A percentile compares a stretch with the other conserved stretches of the same genome.
Evolutionary conservation across 2,329 filamentous ascomycete genomes (phyloP).

Genomic region (Aspergillus chevalieri): DNA sequence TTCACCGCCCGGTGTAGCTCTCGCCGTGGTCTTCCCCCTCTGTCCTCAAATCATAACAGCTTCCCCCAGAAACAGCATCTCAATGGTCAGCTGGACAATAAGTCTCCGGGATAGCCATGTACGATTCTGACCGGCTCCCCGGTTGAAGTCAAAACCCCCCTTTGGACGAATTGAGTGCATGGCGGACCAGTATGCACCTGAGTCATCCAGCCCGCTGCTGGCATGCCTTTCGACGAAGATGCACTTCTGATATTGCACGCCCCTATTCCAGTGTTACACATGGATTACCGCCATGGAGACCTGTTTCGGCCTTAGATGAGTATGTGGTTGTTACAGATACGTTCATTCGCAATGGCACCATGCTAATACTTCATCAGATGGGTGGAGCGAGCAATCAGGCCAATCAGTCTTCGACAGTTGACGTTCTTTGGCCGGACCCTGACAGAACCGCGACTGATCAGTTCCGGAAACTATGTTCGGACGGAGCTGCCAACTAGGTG

Average conservation of each 20-base stretch:
- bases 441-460: constrained; percentile 81
- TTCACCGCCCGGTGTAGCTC: constrained; percentile 12
- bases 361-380: constrained; percentile 54
- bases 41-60: background rate
- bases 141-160: constrained; percentile 3
- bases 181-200: constrained; percentile 31
- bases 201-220: constrained; percentile 30
- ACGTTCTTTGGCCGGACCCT: constrained; percentile 95
- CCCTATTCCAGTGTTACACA: constrained; percentile 22
- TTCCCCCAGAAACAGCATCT: background rate
- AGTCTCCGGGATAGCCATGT: constrained; percentile 12
- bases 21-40: background rate
- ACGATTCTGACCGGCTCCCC: constrained; percentile 6
- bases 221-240: constrained; percentile 19
- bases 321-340: constrained; percentile 28
- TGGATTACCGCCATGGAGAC: constrained; percentile 51
- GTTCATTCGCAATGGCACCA: constrained; percentile 6
- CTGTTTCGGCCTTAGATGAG: constrained; percentile 56
- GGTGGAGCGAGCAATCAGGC: constrained; percentile 84
- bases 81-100: background rate
- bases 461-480: constrained; percentile 95
- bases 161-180: constrained; percentile 16
- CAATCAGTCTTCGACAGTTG: constrained; percentile 92
- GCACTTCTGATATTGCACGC: constrained; percentile 14
- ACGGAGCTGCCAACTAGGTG: constrained; percentile 84